Evolutionary conservation across 83 land plant genomes (phyloP).

Genomic region (Isoetes engelmannii): DNA sequence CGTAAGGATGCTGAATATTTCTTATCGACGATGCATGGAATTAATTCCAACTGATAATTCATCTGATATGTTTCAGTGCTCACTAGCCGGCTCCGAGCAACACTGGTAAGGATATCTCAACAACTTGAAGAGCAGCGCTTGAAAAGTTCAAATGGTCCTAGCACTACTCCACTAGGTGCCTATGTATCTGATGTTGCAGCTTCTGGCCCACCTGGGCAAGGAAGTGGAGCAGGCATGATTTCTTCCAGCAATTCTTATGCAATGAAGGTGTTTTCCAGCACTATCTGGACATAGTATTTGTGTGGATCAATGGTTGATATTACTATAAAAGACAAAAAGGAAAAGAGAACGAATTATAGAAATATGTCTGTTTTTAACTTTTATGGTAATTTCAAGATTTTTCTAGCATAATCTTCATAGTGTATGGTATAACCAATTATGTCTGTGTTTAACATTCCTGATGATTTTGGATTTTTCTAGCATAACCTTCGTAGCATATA

Average conservation of each 20-base stretch:
- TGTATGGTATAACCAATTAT: too few relatives aligned
- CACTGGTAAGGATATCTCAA: conserved; percentile 37
- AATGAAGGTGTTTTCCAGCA: conserved; percentile 52
- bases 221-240: conserved; percentile 27
- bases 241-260: conserved; percentile 42
- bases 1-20: too few relatives aligned
- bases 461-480: too few relatives aligned
- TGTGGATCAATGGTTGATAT: background rate
- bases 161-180: conserved; percentile 4
- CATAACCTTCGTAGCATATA: too few relatives aligned
- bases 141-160: conserved; percentile 12
- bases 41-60: too few relatives aligned
- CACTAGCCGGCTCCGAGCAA: conserved; percentile 29
- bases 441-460: too few relatives aligned
- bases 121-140: conserved; percentile 36
- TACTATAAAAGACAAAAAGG: background rate
- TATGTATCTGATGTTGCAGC: background rate
- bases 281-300: background rate
- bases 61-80: conserved; percentile 13
- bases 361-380: too few relatives aligned
- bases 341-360: too few relatives aligned
- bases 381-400: too few relatives aligned
- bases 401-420: too few relatives aligned
- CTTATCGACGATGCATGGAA: too few relatives aligned
- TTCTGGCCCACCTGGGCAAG: conserved; percentile 21